Evolutionary conservation across 2,329 filamentous ascomycete species (phyloP).

Genomic region (Incumbomyces lentus): DNA sequence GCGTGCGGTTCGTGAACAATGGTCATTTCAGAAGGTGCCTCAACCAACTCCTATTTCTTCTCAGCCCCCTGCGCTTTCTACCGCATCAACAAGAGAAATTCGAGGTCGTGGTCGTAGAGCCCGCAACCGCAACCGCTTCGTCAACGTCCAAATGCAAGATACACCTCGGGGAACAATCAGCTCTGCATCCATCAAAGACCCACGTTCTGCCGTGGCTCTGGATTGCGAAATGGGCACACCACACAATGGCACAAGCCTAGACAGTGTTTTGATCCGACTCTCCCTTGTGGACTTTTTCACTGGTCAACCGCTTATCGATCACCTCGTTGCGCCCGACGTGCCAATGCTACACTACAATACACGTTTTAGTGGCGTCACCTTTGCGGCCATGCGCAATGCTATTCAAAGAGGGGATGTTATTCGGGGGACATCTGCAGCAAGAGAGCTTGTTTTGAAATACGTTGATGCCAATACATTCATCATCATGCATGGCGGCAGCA

Average conservation of each 20-base stretch:
- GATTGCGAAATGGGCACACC: slow-evolving; percentile 49
- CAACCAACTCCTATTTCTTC: slow-evolving; percentile 7
- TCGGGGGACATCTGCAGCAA: slow-evolving; percentile 33
- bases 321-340: slow-evolving; percentile 38
- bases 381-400: slow-evolving; percentile 30
- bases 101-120: not conserved
- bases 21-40: slow-evolving; percentile 2
- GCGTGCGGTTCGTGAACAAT: not conserved
- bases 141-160: too few species aligned
- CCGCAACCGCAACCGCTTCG: not conserved
- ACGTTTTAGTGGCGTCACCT: slow-evolving; percentile 40
- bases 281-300: slow-evolving; percentile 44
- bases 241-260: slow-evolving; percentile 24
- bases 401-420: slow-evolving; percentile 27
- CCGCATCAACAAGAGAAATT: not conserved
- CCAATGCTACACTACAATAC: slow-evolving; percentile 42
- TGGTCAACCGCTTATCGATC: slow-evolving; percentile 37
- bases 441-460: slow-evolving; percentile 34
- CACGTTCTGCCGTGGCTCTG: slow-evolving; percentile 32
- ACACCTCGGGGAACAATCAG: too few species aligned
- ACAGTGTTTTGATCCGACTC: slow-evolving; percentile 42
- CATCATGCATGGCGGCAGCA: slow-evolving; percentile 36
- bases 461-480: slow-evolving; percentile 40
- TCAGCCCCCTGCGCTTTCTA: not conserved
- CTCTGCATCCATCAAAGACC: not conserved